phyloP scores from a whole-genome alignment of 148 eudicot genomes.

The Amaranthus cruentus region DNA sequence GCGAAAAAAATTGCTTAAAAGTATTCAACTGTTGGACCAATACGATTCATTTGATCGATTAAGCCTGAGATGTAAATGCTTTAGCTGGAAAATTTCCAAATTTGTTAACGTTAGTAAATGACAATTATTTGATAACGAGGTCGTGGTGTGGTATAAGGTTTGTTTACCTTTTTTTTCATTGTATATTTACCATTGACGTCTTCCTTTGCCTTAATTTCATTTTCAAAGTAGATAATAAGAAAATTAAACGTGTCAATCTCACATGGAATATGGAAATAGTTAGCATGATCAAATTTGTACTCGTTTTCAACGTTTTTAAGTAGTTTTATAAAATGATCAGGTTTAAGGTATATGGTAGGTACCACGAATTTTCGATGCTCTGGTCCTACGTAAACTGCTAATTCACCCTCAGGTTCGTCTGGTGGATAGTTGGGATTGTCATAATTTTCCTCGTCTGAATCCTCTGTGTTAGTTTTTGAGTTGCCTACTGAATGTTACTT shows the following conservation, averaged over 20 bases:
- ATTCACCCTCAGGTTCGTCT: conserved; percentile 69
- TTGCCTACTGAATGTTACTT: conserved; percentile 24
- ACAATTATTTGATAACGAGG: not conserved
- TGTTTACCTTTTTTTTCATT: not conserved
- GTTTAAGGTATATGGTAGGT: conserved; percentile 66
- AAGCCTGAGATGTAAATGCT: conserved; percentile 38
- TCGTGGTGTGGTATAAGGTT: too few relatives aligned
- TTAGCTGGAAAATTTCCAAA: conserved; percentile 36
- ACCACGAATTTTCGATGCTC: conserved; percentile 80
- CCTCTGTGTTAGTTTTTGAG: conserved; percentile 26
- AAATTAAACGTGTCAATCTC: conserved; percentile 87
- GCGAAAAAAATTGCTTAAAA: conserved; percentile 7
- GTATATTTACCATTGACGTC: not conserved
- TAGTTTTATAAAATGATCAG: conserved; percentile 59
- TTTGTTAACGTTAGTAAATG: not conserved
- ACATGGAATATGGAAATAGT: conserved; percentile 75
- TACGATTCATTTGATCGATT: conserved; percentile 5
- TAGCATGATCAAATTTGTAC: conserved; percentile 74
- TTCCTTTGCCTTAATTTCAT: conserved; percentile 35
- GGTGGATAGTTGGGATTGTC: conserved; percentile 59
- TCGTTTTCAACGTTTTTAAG: conserved; percentile 86
- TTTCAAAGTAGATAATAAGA: conserved; percentile 68
- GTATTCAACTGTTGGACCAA: conserved; percentile 17
- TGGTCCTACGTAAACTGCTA: conserved; percentile 79
- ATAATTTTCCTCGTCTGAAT: conserved; percentile 67